These are phyloP conservation scores for Leishmania tarentolae DNA, from an alignment of 208 protist genomes.

Conservation along the genomic window DNA sequence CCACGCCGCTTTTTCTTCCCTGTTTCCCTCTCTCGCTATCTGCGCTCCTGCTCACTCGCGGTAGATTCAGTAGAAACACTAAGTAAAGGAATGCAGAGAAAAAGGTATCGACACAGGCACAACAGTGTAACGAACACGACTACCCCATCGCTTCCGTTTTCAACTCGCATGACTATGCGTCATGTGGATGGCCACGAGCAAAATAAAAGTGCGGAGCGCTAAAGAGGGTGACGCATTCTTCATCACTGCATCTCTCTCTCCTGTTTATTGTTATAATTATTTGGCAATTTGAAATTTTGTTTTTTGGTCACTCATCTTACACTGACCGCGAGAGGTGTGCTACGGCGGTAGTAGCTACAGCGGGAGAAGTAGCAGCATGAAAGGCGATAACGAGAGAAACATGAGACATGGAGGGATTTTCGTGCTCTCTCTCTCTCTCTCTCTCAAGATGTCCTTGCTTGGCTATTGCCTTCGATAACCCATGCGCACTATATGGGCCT, in stretches of 20 bases:
- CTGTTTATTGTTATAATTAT: background rate
- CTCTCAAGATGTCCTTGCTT: background rate
- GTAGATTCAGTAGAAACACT: background rate
- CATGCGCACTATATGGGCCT: background rate
- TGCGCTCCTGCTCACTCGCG: background rate
- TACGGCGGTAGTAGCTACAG: background rate
- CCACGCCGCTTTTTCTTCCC: background rate
- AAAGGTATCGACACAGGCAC: background rate
- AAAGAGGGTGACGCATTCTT: background rate
- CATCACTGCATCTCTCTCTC: background rate
- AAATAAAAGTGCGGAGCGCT: background rate
- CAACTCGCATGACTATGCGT: background rate
- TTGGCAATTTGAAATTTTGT: background rate
- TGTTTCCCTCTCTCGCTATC: background rate
- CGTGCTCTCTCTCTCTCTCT: no score
- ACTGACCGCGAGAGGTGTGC: background rate
- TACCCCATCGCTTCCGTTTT: background rate
- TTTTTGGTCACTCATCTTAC: background rate
- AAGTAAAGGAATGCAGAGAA: background rate
- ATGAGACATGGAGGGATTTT: background rate
- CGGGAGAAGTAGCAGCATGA: background rate
- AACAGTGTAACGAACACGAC: background rate
- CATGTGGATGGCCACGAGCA: background rate
- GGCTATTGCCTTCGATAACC: background rate
- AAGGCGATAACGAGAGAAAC: background rate